These are phyloP conservation scores for Colletotrichum ledebouriae DNA, from an alignment of 2,329 filamentous ascomycete species.

Conservation along the genomic window DNA sequence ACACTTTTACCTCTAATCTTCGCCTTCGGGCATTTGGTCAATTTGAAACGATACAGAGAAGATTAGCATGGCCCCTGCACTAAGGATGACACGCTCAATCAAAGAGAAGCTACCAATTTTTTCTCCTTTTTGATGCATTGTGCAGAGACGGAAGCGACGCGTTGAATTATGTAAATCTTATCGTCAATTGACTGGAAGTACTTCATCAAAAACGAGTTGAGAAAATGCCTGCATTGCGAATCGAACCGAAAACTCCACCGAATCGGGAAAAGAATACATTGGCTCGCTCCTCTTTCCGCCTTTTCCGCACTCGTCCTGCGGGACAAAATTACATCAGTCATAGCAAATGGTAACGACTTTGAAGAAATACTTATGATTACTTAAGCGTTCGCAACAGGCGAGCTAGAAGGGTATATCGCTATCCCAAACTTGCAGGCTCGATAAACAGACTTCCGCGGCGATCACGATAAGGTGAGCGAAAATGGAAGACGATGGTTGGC, in stretches of 20 bases:
- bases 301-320: too few species aligned
- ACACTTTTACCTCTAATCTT: background rate
- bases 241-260: conserved; percentile 5
- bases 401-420: too few species aligned
- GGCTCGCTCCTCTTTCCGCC: too few species aligned
- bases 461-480: too few species aligned
- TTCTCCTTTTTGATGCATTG: background rate
- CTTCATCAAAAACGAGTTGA: background rate
- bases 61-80: conserved; percentile 83
- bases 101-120: conserved; percentile 75
- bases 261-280: background rate
- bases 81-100: conserved; percentile 95
- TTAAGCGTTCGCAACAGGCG: too few species aligned
- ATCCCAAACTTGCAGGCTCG: too few species aligned
- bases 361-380: too few species aligned
- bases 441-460: too few species aligned
- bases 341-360: too few species aligned
- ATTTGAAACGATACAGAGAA: conserved; percentile 48
- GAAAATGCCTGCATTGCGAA: background rate
- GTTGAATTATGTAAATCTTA: background rate
- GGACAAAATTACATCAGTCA: too few species aligned
- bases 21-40: conserved; percentile 49
- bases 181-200: background rate
- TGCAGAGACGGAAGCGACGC: too few species aligned
- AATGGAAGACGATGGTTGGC: background rate